A percentile compares a stretch with the other conserved stretches of the same genome.
Conservation (phyloP, 805 yeast genomes). For the Zygosaccharomyces lentus region DNA sequence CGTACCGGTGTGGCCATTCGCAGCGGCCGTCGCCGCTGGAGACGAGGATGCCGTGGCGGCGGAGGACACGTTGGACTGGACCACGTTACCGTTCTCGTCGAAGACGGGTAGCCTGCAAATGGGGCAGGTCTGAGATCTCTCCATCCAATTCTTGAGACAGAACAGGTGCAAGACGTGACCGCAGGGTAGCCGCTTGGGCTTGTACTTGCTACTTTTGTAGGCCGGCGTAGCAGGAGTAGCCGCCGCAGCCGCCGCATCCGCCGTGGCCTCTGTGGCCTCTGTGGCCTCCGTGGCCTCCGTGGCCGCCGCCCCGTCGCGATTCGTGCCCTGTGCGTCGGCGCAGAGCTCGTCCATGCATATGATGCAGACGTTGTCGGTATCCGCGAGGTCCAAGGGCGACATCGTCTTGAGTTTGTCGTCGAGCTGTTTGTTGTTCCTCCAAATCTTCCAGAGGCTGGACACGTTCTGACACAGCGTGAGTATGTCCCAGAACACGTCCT, state of each 20-base stretch:
- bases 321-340: slow-evolving; percentile 1
- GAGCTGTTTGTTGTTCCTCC: slow-evolving; percentile 52
- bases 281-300: too few species aligned
- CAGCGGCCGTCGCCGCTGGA: background rate
- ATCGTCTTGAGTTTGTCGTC: slow-evolving; percentile 64
- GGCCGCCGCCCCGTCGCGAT: background rate
- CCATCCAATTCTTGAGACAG: slow-evolving; percentile 90
- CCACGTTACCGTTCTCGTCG: slow-evolving; percentile 31
- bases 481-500: slow-evolving; percentile 43
- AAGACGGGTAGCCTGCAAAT: slow-evolving; percentile 76
- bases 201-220: slow-evolving; percentile 38
- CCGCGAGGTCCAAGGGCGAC: slow-evolving; percentile 55
- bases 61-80: slow-evolving; percentile 9
- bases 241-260: too few species aligned
- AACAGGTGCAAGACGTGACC: slow-evolving; percentile 86
- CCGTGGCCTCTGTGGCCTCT: too few species aligned
- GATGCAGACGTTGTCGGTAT: slow-evolving; percentile 66
- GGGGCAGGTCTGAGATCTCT: slow-evolving; percentile 89
- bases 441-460: slow-evolving; percentile 38
- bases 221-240: too few species aligned
- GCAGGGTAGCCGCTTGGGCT: slow-evolving; percentile 76
- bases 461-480: slow-evolving; percentile 35
- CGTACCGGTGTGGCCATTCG: background rate
- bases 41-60: slow-evolving; percentile 4
- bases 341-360: slow-evolving; percentile 89